Evolutionary conservation across 2,329 filamentous ascomycete species (phyloP).

Genomic region (Colletotrichum sp.): DNA sequence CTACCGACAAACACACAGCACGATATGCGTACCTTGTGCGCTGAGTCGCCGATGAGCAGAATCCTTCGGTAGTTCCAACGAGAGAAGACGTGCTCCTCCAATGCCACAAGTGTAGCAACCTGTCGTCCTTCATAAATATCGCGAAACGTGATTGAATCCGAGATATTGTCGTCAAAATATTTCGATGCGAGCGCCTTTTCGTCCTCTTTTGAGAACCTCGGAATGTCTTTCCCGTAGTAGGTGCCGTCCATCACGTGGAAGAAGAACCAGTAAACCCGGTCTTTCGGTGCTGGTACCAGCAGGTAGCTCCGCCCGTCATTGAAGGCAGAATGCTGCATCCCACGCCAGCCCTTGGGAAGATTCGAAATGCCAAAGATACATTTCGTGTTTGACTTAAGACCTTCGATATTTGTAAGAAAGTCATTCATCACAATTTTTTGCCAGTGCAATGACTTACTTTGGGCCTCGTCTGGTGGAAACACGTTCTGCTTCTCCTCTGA

Average conservation of each 20-base stretch:
- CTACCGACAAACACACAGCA: background rate
- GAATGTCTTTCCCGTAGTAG: constrained; percentile 33
- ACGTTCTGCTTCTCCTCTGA: background rate
- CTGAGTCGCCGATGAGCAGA: constrained; percentile 44
- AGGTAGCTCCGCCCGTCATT: background rate
- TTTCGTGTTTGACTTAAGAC: background rate
- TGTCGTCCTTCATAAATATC: constrained; percentile 31
- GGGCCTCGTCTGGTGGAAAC: constrained; percentile 13
- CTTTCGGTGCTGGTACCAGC: constrained; percentile 20
- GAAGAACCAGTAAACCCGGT: constrained; percentile 39
- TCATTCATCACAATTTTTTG: too few species aligned
- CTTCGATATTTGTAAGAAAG: background rate
- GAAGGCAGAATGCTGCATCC: background rate
- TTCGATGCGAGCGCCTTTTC: constrained; percentile 29
- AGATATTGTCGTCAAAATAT: constrained; percentile 23
- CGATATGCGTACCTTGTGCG: constrained; percentile 38
- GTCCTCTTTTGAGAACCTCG: constrained; percentile 35
- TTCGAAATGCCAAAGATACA: constrained; percentile 44
- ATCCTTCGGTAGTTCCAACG: constrained; percentile 43
- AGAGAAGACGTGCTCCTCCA: constrained; percentile 36
- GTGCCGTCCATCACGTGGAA: constrained; percentile 31
- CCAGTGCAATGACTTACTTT: background rate
- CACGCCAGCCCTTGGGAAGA: background rate
- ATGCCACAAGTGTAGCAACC: constrained; percentile 26
- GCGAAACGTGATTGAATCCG: constrained; percentile 28